Evolutionary conservation across 208 protist species (phyloP).

Genomic region (Trypanosoma mega): DNA sequence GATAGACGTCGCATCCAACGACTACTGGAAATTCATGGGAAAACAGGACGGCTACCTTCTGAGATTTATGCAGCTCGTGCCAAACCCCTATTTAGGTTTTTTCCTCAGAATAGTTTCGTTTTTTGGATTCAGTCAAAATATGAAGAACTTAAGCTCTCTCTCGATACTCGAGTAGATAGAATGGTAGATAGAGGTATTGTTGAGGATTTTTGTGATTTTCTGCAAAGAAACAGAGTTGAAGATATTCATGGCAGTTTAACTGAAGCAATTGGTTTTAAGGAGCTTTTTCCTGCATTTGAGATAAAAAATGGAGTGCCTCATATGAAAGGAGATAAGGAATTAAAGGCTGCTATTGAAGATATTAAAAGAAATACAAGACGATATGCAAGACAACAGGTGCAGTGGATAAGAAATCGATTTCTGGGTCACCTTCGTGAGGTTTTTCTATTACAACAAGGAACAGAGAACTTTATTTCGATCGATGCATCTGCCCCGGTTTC

Average conservation of each 20-base stretch:
- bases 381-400: constrained; percentile 77
- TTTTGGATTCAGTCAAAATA: constrained; percentile 57
- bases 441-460: constrained; percentile 13
- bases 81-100: constrained; percentile 41
- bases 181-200: constrained; percentile 81
- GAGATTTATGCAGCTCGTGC: constrained; percentile 32
- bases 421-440: constrained; percentile 28
- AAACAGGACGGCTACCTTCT: constrained; percentile 52
- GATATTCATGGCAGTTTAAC: constrained; percentile 56
- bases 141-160: constrained; percentile 31
- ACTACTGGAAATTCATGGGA: constrained; percentile 71
- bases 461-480: constrained; percentile 38
- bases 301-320: constrained; percentile 1
- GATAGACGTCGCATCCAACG: constrained; percentile 74
- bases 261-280: constrained; percentile 81
- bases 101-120: constrained; percentile 39
- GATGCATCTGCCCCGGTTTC: constrained; percentile 16
- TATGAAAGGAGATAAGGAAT: constrained; percentile 14
- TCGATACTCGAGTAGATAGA: constrained; percentile 70
- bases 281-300: constrained; percentile 42
- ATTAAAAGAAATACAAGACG: constrained; percentile 73
- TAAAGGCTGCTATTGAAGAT: constrained; percentile 38
- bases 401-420: constrained; percentile 82
- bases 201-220: constrained; percentile 49
- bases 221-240: constrained; percentile 23